Evolutionary conservation across 164 flowering plant genomes (phyloP).

Genomic region (Malania oleifera): DNA sequence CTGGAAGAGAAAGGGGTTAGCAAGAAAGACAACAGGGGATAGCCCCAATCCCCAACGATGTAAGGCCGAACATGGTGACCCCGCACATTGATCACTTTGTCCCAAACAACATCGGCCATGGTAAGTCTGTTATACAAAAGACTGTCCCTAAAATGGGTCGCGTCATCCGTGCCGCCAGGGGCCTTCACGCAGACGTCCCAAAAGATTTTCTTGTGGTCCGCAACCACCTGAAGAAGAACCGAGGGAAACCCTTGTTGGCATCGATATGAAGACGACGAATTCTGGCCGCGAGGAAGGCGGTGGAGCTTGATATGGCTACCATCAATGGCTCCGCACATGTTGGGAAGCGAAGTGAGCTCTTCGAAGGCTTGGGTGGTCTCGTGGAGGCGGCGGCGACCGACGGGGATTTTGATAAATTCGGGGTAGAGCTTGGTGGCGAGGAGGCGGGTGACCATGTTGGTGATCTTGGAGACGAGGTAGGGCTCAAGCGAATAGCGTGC

Average conservation of each 20-base stretch:
- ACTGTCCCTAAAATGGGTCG: slow-evolving; percentile 83
- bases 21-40: slow-evolving; percentile 70
- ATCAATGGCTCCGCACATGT: slow-evolving; percentile 84
- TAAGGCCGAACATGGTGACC: slow-evolving; percentile 80
- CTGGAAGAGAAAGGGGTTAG: slow-evolving; percentile 66
- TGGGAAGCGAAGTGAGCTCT: slow-evolving; percentile 65
- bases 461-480: slow-evolving; percentile 76
- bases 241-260: slow-evolving; percentile 53
- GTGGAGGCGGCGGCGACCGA: slow-evolving; percentile 49
- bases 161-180: slow-evolving; percentile 74
- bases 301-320: slow-evolving; percentile 47
- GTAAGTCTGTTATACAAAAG: slow-evolving; percentile 60
- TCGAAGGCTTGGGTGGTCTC: slow-evolving; percentile 68
- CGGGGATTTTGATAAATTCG: slow-evolving; percentile 71
- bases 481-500: slow-evolving; percentile 70
- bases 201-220: slow-evolving; percentile 77
- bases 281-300: slow-evolving; percentile 21
- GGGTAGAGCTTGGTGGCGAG: slow-evolving; percentile 83
- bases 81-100: slow-evolving; percentile 58
- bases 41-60: slow-evolving; percentile 85
- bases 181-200: slow-evolving; percentile 98
- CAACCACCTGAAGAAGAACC: slow-evolving; percentile 75
- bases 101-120: slow-evolving; percentile 78
- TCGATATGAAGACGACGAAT: slow-evolving; percentile 17
- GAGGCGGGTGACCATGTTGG: slow-evolving; percentile 85